Percentiles rank a stretch among this genome's conserved stretches.
Evolutionary conservation across 129 eudicot species (phyloP).

Genomic region (Logfia minima): DNA sequence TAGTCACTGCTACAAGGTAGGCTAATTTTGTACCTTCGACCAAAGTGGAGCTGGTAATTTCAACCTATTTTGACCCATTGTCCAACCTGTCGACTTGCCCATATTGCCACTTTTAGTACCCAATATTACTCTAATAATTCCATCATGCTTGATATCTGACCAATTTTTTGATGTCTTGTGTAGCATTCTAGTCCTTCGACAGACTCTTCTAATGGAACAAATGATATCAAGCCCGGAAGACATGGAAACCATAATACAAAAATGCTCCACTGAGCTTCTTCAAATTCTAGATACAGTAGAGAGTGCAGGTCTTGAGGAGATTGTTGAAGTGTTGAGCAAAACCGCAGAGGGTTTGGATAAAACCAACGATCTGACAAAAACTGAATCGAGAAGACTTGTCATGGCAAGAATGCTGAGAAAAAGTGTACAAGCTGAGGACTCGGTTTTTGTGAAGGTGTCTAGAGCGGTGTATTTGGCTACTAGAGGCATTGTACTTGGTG

Average conservation of each 20-base stretch:
- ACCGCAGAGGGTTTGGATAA: constrained; percentile 37
- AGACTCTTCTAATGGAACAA: constrained; percentile 63
- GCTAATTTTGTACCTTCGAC: not conserved
- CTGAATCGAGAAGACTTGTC: constrained; percentile 48
- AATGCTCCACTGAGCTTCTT: constrained; percentile 51
- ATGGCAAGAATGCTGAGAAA: constrained; percentile 69
- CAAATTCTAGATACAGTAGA: constrained; percentile 50
- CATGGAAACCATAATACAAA: constrained; percentile 51
- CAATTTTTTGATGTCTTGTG: constrained; percentile 11
- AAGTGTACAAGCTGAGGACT: constrained; percentile 78
- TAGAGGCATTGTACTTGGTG: constrained; percentile 77
- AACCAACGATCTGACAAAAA: constrained; percentile 28
- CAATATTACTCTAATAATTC: not conserved
- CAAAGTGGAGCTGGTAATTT: not conserved
- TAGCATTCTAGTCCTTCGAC: constrained; percentile 84
- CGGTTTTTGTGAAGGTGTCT: constrained; percentile 63
- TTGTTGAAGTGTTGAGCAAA: constrained; percentile 48
- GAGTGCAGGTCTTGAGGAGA: constrained; percentile 68
- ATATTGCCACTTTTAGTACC: not conserved
- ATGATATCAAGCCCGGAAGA: constrained; percentile 49
- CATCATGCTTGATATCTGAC: constrained; percentile 1
- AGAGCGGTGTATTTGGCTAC: constrained; percentile 66
- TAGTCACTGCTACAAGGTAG: constrained; percentile 86
- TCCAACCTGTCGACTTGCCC: not conserved
- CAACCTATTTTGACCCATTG: not conserved